A percentile compares a stretch with the other conserved stretches of the same genome.
These are phyloP conservation scores for Pisolithus tinctorius DNA, from an alignment of 768 basidiomycete species.

Conservation along the genomic window DNA sequence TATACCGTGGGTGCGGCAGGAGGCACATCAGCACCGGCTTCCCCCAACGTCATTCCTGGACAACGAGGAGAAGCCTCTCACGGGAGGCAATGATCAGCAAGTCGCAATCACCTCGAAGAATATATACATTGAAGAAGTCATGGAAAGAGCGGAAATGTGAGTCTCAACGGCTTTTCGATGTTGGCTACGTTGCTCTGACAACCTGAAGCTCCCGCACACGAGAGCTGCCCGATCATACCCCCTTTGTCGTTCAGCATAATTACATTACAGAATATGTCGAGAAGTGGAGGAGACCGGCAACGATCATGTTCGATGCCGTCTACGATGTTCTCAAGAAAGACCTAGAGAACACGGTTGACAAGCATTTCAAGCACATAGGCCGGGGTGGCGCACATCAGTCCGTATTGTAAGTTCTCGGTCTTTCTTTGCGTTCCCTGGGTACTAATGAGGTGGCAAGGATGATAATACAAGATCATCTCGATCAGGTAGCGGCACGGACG, in stretches of 20 bases:
- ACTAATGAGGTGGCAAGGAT: constrained; percentile 26
- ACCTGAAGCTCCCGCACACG: constrained; percentile 55
- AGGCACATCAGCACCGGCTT: background rate
- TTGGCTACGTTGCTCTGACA: too few relatives aligned
- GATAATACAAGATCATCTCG: constrained; percentile 45
- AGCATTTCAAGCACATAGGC: constrained; percentile 47
- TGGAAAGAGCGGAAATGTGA: constrained; percentile 40
- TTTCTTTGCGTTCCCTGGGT: background rate
- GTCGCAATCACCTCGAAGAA: background rate
- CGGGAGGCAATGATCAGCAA: constrained; percentile 6
- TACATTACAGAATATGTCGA: constrained; percentile 41
- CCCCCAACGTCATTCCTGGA: constrained; percentile 26
- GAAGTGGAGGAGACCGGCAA: constrained; percentile 45
- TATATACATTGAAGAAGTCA: constrained; percentile 50
- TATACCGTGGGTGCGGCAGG: constrained; percentile 35
- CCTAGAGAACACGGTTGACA: constrained; percentile 35
- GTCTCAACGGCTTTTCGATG: constrained; percentile 10
- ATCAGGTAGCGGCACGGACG: constrained; percentile 33
- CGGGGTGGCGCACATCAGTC: constrained; percentile 47
- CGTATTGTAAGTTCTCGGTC: constrained; percentile 31
- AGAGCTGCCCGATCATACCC: constrained; percentile 62
- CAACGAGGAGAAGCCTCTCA: constrained; percentile 30
- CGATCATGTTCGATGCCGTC: constrained; percentile 37
- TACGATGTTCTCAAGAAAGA: constrained; percentile 33
- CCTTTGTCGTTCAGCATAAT: constrained; percentile 49